These are phyloP conservation scores for Trametopsis cervina DNA, from an alignment of 768 basidiomycete genomes.

Conservation along the genomic window DNA sequence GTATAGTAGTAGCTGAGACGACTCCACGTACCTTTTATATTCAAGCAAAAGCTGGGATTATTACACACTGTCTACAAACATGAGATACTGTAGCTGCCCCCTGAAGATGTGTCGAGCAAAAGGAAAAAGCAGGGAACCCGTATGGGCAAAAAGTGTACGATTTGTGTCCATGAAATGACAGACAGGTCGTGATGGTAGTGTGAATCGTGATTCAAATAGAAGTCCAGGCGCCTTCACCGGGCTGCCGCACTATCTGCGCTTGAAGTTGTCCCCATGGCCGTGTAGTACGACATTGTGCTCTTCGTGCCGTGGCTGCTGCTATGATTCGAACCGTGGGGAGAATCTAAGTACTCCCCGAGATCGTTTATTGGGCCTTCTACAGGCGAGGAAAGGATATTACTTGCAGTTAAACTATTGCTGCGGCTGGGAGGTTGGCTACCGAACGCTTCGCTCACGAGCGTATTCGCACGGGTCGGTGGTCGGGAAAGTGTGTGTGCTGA, in stretches of 20 bases:
- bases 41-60: too few species aligned
- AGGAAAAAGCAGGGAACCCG: too few species aligned
- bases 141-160: too few species aligned
- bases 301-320: not conserved
- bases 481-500: conserved; percentile 16
- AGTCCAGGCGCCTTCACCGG: too few species aligned
- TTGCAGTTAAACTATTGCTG: conserved; percentile 23
- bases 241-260: not conserved
- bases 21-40: too few species aligned
- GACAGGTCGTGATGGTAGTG: too few species aligned
- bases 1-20: too few species aligned
- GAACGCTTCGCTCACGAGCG: conserved; percentile 15
- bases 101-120: too few species aligned
- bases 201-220: too few species aligned
- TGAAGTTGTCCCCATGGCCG: not conserved
- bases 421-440: conserved; percentile 17
- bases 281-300: not conserved
- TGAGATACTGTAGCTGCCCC: too few species aligned
- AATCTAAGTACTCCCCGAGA: not conserved
- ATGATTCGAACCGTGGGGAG: not conserved
- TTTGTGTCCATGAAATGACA: too few species aligned
- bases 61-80: too few species aligned
- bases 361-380: conserved; percentile 7
- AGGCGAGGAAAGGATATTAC: conserved; percentile 17
- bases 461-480: conserved; percentile 23